phyloP scores from a whole-genome alignment of 345 rosid genomes.

The Streptanthus diversifolius region DNA sequence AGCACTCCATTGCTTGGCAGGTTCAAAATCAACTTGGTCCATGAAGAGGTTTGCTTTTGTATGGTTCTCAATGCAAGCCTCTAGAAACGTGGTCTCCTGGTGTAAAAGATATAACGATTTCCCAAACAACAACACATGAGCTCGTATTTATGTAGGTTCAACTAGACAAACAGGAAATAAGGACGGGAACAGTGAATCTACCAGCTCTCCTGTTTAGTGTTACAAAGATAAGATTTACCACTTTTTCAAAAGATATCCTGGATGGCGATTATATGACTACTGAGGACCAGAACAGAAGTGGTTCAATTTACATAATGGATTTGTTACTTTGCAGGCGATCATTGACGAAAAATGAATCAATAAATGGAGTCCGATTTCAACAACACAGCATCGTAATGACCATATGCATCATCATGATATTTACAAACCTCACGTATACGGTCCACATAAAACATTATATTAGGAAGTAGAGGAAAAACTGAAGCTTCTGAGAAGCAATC shows the following conservation, averaged over 20 bases:
- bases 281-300: neutral
- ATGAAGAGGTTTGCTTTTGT: slow-evolving; percentile 85
- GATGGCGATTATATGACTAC: neutral
- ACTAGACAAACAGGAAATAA: neutral
- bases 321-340: neutral
- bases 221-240: neutral
- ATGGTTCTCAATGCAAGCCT: slow-evolving; percentile 95
- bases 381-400: neutral
- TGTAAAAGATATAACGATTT: slow-evolving; percentile 19
- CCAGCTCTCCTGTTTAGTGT: neutral
- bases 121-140: slow-evolving; percentile 3
- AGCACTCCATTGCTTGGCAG: slow-evolving; percentile 80
- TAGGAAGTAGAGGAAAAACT: neutral
- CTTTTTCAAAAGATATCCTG: neutral
- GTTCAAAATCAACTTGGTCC: slow-evolving; percentile 99
- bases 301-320: neutral
- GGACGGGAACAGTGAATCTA: neutral
- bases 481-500: neutral
- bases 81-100: slow-evolving; percentile 85
- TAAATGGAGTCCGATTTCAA: neutral
- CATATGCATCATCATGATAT: neutral
- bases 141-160: neutral
- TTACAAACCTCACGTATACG: neutral
- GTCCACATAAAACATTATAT: neutral
- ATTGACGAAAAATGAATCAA: neutral